Base-by-base conservation (phyloP, 2,329 filamentous ascomycete genomes). In the Epichloe gansuensis region DNA sequence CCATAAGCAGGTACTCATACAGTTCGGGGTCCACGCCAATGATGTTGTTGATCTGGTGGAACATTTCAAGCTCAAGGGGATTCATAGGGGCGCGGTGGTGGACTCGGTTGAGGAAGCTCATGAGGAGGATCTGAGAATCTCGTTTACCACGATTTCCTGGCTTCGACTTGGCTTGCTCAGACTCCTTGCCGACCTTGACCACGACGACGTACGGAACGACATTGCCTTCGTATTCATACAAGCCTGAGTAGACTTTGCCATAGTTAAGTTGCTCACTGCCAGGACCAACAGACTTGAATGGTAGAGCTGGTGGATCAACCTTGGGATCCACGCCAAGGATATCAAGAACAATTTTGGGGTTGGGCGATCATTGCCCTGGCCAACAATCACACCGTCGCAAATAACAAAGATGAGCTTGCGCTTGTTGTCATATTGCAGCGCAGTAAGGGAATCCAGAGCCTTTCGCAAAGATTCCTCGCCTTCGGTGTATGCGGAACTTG, bases 41-140 rank as follows among this genome's bases (percentile, higher is more conserved):
- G 61, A 98, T 88, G 67, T 98, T 98, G 78, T 96, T 95, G 74
- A 98, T 89, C 68, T 98, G 93, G 65, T 98, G 93, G 75, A 96
- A 97, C 77, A 97, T 95, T 69, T 98, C 93, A 46, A 98, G 75
- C 67, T 98, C 93, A 12, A 98, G 82, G 15, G 93, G 93, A 57
- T 85, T 93, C 93, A 98, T 98, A 1, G 91, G 85, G 2, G 87
- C 76, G 57, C 91, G 87, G 69, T 97, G 88, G 67, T 98, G 93
- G 46, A 98, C 93, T 55, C 91, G 88, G 72, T 98, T 98, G 61
- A 98, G 81, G 80, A 98, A 98, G 72, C 86, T 91, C 84, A 98
- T 91, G 48, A 97, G 76, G 58, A 97, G 71, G 62, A 98, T 89
- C 69, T 98, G 93, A 37, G 91, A 95, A 69, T 98, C 93, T 76